A percentile compares a stretch with the other conserved stretches of the same genome.
phyloP scores from a whole-genome alignment of 441 rosid species.

The Corymbia calophylla region DNA sequence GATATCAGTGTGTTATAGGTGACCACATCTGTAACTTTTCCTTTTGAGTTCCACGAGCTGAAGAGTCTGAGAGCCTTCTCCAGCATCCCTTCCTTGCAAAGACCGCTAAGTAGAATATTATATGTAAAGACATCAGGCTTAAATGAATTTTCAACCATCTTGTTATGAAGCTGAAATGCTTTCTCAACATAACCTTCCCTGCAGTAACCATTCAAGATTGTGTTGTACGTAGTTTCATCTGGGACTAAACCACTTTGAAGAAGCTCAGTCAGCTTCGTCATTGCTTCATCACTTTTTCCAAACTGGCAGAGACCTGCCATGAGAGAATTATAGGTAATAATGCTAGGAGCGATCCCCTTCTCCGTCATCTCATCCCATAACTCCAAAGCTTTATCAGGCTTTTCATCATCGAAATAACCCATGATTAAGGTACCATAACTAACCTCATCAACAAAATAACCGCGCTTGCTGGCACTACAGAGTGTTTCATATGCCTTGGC shows the following conservation, averaged over 20 bases:
- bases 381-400: conserved; percentile 34
- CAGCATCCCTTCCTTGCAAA: conserved; percentile 65
- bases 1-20: conserved; percentile 82
- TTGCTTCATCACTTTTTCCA: conserved; percentile 62
- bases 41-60: conserved; percentile 48
- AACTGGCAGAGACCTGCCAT: conserved; percentile 64
- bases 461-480: conserved; percentile 44
- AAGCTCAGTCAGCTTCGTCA: conserved; percentile 68
- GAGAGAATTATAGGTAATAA: conserved; percentile 59
- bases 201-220: conserved; percentile 71
- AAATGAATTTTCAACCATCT: conserved; percentile 58
- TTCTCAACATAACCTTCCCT: conserved; percentile 61
- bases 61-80: conserved; percentile 83
- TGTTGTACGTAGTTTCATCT: conserved; percentile 57
- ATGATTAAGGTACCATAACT: conserved; percentile 69
- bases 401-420: conserved; percentile 54
- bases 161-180: conserved; percentile 74
- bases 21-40: conserved; percentile 48
- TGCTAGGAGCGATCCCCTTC: conserved; percentile 52
- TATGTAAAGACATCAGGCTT: conserved; percentile 58
- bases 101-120: conserved; percentile 76
- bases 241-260: conserved; percentile 52
- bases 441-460: conserved; percentile 73
- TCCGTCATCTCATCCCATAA: conserved; percentile 84
- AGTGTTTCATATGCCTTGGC: conserved; percentile 56